Base-by-base conservation (phyloP, 257 asterid genomes). In the Fraxinus americana region DNA sequence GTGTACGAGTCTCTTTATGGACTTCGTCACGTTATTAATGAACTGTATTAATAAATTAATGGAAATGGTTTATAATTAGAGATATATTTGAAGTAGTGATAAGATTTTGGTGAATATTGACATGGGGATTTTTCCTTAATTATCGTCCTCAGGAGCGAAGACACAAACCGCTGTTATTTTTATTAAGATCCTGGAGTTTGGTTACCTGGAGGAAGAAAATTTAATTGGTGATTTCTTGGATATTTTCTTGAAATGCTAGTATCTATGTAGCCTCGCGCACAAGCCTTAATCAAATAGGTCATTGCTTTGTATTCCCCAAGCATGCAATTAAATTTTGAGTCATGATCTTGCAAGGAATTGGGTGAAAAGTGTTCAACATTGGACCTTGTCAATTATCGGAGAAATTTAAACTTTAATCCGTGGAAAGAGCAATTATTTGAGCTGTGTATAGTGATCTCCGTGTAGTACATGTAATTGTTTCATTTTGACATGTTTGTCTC, bases 71-170 rank as follows among this genome's bases (percentile, higher is more conserved):
- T 11, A 63, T 10, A 16, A 59, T 63, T 63, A 27, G 69, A 12
- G 7, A 11, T 4, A 52, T 25, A 63, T 63, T 63, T 27, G 36
- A 63, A 3, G 19, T 23, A 27, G 69, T 0, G 69, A 23, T 10
- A 14, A 25, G 69, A 63, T 71, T 43, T 78, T 67, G 74, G 66
- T 57, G 81, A 79, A 77, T 83, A 76, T 87, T 90, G 90, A 92
- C 92, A 74, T 82, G 82, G 54, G 81, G 69, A 78, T 71, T 87
- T 79, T 83, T 82, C 83, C 82, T 81, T 86, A 83, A 81, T 59
- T 77, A 84, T 89, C 84, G 59, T 87, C 84, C 91, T 89, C 97
- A 90, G 97, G 93, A 84, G 83, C 88, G 85, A 91, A 86, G 87
- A 87, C 83, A 85, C 84, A 83, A 83, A 76, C 79, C 77, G 76